Conservation (phyloP, 1,139 yeast genomes). For the Taphrina pruni region DNA sequence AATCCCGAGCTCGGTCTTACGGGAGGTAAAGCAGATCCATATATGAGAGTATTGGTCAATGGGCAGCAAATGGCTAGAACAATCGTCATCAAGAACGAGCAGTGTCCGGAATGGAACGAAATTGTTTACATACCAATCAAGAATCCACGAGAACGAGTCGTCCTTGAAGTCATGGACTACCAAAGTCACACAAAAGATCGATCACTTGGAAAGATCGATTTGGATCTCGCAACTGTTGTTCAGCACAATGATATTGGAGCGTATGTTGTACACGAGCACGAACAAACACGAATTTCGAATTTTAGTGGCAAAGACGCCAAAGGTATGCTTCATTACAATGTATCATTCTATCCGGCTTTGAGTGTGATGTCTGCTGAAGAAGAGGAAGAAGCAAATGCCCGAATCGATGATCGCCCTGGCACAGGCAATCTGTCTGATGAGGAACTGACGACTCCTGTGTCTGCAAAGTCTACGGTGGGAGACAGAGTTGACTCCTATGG, state of each 20-base stretch:
- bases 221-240: constrained; percentile 70
- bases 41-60: constrained; percentile 76
- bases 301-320: constrained; percentile 75
- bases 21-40: constrained; percentile 91
- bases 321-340: constrained; percentile 74
- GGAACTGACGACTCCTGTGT: neutral
- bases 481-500: neutral
- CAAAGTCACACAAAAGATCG: constrained; percentile 79
- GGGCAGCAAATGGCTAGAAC: constrained; percentile 82
- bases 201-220: constrained; percentile 79
- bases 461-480: neutral
- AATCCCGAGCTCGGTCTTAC: constrained; percentile 67
- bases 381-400: constrained; percentile 45
- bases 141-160: constrained; percentile 77
- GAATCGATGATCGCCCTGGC: neutral
- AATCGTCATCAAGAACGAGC: constrained; percentile 66
- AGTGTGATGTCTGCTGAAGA: constrained; percentile 78
- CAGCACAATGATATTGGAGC: constrained; percentile 66
- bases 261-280: constrained; percentile 58
- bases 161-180: constrained; percentile 90
- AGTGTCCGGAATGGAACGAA: constrained; percentile 86
- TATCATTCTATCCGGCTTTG: constrained; percentile 80
- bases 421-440: neutral
- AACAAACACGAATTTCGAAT: constrained; percentile 64
- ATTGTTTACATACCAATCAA: constrained; percentile 79